Conservation (phyloP, 495 filamentous ascomycete genomes). For the Hypoxylon fuscum region DNA sequence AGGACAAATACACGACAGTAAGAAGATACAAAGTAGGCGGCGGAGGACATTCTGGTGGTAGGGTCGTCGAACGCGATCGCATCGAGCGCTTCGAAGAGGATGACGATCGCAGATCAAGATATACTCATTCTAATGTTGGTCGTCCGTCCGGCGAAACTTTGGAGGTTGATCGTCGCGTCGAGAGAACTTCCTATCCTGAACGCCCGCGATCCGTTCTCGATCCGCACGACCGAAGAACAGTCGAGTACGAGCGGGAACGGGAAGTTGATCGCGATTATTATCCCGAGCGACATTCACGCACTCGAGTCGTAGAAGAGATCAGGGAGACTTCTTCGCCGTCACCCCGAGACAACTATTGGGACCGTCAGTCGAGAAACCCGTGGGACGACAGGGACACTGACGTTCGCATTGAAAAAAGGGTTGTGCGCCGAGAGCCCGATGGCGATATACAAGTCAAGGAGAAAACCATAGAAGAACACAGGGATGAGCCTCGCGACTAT, state of each 20-base stretch:
- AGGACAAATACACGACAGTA: constrained; percentile 61
- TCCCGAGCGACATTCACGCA: constrained; percentile 41
- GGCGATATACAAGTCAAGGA: constrained; percentile 41
- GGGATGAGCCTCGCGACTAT: constrained; percentile 40
- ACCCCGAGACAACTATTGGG: constrained; percentile 50
- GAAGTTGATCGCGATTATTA: constrained; percentile 58
- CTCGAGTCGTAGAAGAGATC: constrained; percentile 49
- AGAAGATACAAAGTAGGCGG: constrained; percentile 63
- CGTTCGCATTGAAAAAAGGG: constrained; percentile 53
- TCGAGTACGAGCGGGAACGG: constrained; percentile 65
- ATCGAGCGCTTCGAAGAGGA: constrained; percentile 59
- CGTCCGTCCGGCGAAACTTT: constrained; percentile 50
- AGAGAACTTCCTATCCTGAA: constrained; percentile 56
- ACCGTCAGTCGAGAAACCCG: constrained; percentile 46
- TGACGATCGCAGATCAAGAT: constrained; percentile 57
- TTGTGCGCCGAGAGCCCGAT: constrained; percentile 51
- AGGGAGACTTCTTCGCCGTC: constrained; percentile 49
- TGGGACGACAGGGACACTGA: constrained; percentile 55
- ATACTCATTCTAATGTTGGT: constrained; percentile 47
- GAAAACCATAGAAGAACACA: constrained; percentile 38
- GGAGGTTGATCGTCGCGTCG: constrained; percentile 58
- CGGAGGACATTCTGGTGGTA: constrained; percentile 40
- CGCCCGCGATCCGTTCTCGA: constrained; percentile 56
- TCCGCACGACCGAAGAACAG: constrained; percentile 60
- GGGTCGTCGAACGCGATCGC: constrained; percentile 49